Base-by-base conservation (phyloP, 2,329 filamentous ascomycete species). In the Diaporthe eres region DNA sequence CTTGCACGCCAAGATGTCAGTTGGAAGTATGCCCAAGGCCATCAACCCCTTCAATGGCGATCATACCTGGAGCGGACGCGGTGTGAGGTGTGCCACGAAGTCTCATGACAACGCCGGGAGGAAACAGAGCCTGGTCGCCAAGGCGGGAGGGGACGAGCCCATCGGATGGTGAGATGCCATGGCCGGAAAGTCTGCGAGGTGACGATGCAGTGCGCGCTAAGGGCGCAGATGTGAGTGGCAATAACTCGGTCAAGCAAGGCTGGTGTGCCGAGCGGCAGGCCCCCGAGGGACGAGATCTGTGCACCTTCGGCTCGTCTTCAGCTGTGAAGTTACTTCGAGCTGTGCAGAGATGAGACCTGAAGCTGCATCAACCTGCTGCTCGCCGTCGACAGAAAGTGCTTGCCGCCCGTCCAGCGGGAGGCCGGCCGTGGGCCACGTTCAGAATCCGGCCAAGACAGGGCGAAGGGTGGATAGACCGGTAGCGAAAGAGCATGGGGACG, bases 1-100 rank as follows among this genome's bases (percentile, higher is more conserved):
- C 47, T 53, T 39, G 31, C 65, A 53, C 22, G 65, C 65, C 65
- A 68, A 68, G 65, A 53, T 51, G 60, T 31, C 68, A 73, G 60
- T 65, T 73, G 55, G 58, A 25, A 68, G 70, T 49, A 51, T 22
- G 39, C 31, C 60, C 37, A 37, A 68, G 63, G 49, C 51, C 39
- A 39, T 53, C 37, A n/a, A n/a, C 63, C 74, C 74, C 74, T 75
- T 58, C 51, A 75, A 75, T 75, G 74, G 60, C 74, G 74, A 75
- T 75, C 74, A 75, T 75, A 75, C 68, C 10, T 47, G 42, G 39
- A 25, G 39, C 39, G 28, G 39, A 22, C 65, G 65, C 47, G 65
- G 49, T 53, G 47, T 53, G 65, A 68, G 39, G 25, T 53, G 51
- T 68, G 51, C 34, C 51, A 58, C 25, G 61, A 37, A 44, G 61